Evolutionary conservation across 768 basidiomycete species (phyloP), one percentile per base, ranked within the genome.

Genomic region (Boletellus emodensis): DNA sequence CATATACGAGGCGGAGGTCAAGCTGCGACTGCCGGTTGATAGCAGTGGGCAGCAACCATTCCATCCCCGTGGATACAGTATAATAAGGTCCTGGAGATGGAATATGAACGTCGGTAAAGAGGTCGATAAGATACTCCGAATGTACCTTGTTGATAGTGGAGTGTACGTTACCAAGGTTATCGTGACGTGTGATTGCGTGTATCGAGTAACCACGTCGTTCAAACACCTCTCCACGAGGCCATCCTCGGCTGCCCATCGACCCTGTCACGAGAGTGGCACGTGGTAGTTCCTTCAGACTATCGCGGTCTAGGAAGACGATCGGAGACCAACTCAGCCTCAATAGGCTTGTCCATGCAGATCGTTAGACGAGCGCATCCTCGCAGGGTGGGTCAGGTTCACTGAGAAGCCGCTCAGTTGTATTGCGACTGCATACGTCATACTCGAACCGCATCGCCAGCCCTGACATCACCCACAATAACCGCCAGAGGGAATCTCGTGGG

Each of bases 401-500:
- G n/a, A n/a, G 32, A 6, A 30, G 9, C 30, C 3, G 4, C 9
- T 6, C 9, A 4, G 28, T 28, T 28, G 6, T 28, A 28, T 28
- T 9, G 11, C 11, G 30, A 30, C 39, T 37, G 15, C 17, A 30
- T 42, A 46, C 44, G 12, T 44, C 54, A 42, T 17, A 8, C 30
- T 40, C 33, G 30, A 45, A 35, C 28, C 37, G 40, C 40, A 34
- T 38, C 46, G 17, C 35, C n/a, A 46, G 7, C 49, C 43, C 44
- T 15, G 38, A 33, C 17, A 37, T 11, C 39, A 49, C 17, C 40
- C 49, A 55, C n/a, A 38, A 45, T 32, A 34, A 30, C 39, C 46
- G 51, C 28, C 48, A 39, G 38, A 33, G 60, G 46, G 44, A 62
- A 48, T 37, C 40, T 26, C 18, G 34, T 37, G 39, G 51, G 35